A percentile compares a stretch with the other conserved stretches of the same genome.
These are phyloP conservation scores for Flaveria ramosissima DNA, from an alignment of 129 eudicot species.

Conservation along the genomic window DNA sequence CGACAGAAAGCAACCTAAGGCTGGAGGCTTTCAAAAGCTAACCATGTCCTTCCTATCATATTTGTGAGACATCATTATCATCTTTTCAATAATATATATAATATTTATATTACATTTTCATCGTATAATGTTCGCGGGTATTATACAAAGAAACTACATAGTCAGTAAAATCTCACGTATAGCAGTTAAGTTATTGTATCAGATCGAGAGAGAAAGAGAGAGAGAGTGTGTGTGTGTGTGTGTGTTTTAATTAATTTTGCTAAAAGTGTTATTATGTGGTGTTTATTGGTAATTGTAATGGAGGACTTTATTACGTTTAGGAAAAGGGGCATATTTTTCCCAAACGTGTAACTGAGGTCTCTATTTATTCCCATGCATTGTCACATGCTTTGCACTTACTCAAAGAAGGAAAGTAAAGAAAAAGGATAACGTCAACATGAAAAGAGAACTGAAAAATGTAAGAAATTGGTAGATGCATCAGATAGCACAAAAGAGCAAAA, in stretches of 20 bases:
- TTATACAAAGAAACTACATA: slow-evolving; percentile 4
- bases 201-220: not conserved
- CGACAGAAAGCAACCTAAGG: slow-evolving; percentile 74
- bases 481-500: not conserved
- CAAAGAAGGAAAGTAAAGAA: slow-evolving; percentile 28
- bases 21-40: slow-evolving; percentile 39
- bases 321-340: slow-evolving; percentile 23
- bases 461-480: slow-evolving; percentile 9
- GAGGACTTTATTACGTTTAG: slow-evolving; percentile 37
- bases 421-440: slow-evolving; percentile 49
- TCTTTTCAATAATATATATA: not conserved
- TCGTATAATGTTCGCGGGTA: slow-evolving; percentile 19
- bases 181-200: not conserved
- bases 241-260: slow-evolving; percentile 14
- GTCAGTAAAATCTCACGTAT: not conserved
- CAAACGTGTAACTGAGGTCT: slow-evolving; percentile 41
- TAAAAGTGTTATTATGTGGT: slow-evolving; percentile 33
- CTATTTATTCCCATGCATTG: slow-evolving; percentile 27
- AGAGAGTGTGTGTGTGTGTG: no score
- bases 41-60: slow-evolving; percentile 29
- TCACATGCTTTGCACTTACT: slow-evolving; percentile 47
- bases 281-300: slow-evolving; percentile 38
- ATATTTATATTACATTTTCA: slow-evolving; percentile 26
- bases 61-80: slow-evolving; percentile 35
- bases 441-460: slow-evolving; percentile 44